Base-by-base conservation (phyloP, 106 monocot species). In the Acanthochlamys bracteata region DNA sequence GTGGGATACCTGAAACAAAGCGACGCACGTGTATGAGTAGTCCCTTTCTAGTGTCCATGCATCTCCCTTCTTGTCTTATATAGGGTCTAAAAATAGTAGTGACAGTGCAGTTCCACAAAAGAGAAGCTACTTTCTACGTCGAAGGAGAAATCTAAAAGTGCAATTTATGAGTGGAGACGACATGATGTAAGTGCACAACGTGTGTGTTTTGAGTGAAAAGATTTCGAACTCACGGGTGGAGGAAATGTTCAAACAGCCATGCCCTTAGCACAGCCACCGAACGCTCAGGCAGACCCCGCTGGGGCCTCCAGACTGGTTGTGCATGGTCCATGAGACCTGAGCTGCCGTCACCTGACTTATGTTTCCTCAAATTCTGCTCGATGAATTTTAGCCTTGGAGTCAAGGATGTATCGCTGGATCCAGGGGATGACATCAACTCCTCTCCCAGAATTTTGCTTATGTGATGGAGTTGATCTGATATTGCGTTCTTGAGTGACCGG, bases 241-340 rank as follows among this genome's bases (percentile, higher is more conserved):
- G 79, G 57, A 86, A 86, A 76, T 86, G 86, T 25, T 86, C 86
- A 23, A 86, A 86, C 58, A 86, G 60, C 86, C 86, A 86, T 0
- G 79, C 73, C 25, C 82, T 61, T 0, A 86, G 63, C 33, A 86
- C 82, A 4, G 86, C 69, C 41, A 86, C 86, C 8, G 86, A 75
- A 3, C 82, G 63, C 53, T 86, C 86, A 13, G 86, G 86, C 7
- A 86, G 73, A 0, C 86, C 86, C 23, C 83, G 67, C 57, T 87
- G 87, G 4, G 87, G 87, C 64, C 80, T 64, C 87, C 87, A 87
- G 1, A 77, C 71, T 15, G 73, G 82, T n/a, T 74, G 85, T 20
- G 55, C 77, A 23, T 71, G 70, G 21, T 81, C 81, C 41, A 78
- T 53, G 68, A 68, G 77, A n/a, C 74, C 39, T 41, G 81, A 64